phyloP scores from a whole-genome alignment of 352 stramenopile genomes.

The Phytophthora sp. region DNA sequence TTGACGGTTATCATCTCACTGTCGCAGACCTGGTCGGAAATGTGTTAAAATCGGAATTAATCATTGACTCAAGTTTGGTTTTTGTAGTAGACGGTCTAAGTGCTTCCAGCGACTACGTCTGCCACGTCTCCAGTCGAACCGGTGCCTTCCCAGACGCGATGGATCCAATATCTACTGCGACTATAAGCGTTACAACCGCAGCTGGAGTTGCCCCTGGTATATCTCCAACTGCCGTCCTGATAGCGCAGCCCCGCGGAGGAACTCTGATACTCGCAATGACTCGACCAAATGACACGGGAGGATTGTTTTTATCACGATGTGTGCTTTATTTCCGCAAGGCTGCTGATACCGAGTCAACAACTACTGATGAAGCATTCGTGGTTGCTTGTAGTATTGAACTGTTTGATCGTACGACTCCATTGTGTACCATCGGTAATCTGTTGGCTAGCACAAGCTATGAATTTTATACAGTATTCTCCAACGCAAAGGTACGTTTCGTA shows the following conservation, averaged over 20 bases:
- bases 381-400: slow-evolving; percentile 26
- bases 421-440: slow-evolving; percentile 49
- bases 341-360: not conserved
- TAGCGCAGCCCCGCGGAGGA: slow-evolving; percentile 34
- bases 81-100: slow-evolving; percentile 35
- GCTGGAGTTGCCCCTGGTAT: slow-evolving; percentile 23
- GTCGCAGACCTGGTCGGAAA: slow-evolving; percentile 11
- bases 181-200: slow-evolving; percentile 30
- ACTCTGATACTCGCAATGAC: slow-evolving; percentile 46
- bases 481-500: slow-evolving; percentile 37
- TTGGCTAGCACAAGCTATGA: slow-evolving; percentile 52
- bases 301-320: slow-evolving; percentile 39
- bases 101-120: slow-evolving; percentile 45
- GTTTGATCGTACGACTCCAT: not conserved
- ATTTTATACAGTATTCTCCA: slow-evolving; percentile 48
- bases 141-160: slow-evolving; percentile 24
- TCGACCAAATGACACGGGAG: slow-evolving; percentile 40
- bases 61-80: not conserved
- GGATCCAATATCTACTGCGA: slow-evolving; percentile 19
- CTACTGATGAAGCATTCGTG: slow-evolving; percentile 14
- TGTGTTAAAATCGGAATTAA: not conserved
- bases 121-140: slow-evolving; percentile 37
- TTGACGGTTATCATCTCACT: slow-evolving; percentile 29
- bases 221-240: slow-evolving; percentile 23
- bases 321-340: slow-evolving; percentile 43